These are phyloP conservation scores for Alternaria alternata DNA, from an alignment of 2,329 filamentous ascomycete genomes.

Conservation along the genomic window DNA sequence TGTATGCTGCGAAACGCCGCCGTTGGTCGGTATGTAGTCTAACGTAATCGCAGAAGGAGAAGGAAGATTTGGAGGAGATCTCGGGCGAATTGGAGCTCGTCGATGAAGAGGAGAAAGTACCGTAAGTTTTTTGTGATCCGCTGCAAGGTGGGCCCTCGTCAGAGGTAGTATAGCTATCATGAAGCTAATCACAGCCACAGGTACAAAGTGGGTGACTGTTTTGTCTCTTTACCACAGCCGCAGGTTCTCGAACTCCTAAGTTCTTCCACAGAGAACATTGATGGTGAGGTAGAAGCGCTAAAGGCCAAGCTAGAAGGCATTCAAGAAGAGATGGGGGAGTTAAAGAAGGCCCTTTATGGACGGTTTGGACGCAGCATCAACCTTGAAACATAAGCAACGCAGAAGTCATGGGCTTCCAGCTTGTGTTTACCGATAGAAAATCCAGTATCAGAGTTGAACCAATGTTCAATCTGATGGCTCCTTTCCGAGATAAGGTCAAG, in stretches of 20 bases:
- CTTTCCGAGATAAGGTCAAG: neutral
- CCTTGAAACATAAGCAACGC: constrained; percentile 72
- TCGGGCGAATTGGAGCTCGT: constrained; percentile 90
- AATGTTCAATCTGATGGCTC: neutral
- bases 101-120: constrained; percentile 92
- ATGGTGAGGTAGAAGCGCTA: constrained; percentile 75
- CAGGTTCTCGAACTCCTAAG: constrained; percentile 88
- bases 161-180: neutral
- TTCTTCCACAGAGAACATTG: constrained; percentile 74
- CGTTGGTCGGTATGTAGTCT: neutral
- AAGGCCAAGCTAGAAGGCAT: constrained; percentile 79
- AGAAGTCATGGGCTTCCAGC: neutral
- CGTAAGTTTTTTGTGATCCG: constrained; percentile 64
- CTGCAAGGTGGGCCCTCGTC: neutral
- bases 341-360: constrained; percentile 93
- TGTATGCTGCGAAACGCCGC: constrained; percentile 59
- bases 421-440: neutral
- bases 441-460: neutral
- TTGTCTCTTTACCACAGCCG: constrained; percentile 83
- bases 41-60: constrained; percentile 77
- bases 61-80: constrained; percentile 95
- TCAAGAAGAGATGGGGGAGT: constrained; percentile 84
- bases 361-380: constrained; percentile 98
- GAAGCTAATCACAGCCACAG: constrained; percentile 56
- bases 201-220: constrained; percentile 96